Evolutionary conservation across 768 basidiomycete species (phyloP).

Genomic region (Lentinula raphanica): DNA sequence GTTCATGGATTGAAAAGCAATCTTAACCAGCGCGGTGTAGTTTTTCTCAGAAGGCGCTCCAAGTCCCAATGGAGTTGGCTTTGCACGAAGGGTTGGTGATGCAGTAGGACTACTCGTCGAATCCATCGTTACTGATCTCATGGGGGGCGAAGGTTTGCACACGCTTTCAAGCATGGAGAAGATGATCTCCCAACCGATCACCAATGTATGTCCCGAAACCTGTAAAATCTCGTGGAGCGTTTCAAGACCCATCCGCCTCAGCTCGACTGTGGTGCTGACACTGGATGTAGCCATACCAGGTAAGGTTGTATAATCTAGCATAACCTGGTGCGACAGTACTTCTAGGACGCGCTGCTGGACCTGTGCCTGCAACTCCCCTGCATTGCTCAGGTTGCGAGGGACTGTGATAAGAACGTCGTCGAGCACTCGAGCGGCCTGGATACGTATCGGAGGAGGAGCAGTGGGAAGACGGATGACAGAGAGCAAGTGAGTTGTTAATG

Average conservation of each 20-base stretch:
- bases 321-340: slow-evolving; percentile 77
- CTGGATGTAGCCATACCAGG: slow-evolving; percentile 20
- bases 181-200: slow-evolving; percentile 90
- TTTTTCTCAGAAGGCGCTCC: slow-evolving; percentile 62
- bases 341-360: slow-evolving; percentile 84
- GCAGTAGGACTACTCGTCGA: slow-evolving; percentile 31
- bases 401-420: slow-evolving; percentile 80
- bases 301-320: slow-evolving; percentile 34
- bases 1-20: slow-evolving; percentile 90
- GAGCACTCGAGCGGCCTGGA: slow-evolving; percentile 84
- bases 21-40: slow-evolving; percentile 75
- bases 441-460: slow-evolving; percentile 73
- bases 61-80: slow-evolving; percentile 43
- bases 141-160: slow-evolving; percentile 51
- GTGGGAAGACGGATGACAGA: slow-evolving; percentile 62
- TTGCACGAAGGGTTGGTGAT: slow-evolving; percentile 17
- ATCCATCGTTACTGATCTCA: slow-evolving; percentile 33
- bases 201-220: slow-evolving; percentile 84
- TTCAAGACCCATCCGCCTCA: slow-evolving; percentile 84
- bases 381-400: slow-evolving; percentile 55
- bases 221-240: slow-evolving; percentile 88
- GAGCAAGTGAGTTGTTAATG: slow-evolving; percentile 75
- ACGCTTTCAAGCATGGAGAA: slow-evolving; percentile 91
- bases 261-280: slow-evolving; percentile 57
- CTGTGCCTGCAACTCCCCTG: slow-evolving; percentile 57